Base-by-base conservation (phyloP, 176 grass and related monocot species). In the Zizania latifolia region DNA sequence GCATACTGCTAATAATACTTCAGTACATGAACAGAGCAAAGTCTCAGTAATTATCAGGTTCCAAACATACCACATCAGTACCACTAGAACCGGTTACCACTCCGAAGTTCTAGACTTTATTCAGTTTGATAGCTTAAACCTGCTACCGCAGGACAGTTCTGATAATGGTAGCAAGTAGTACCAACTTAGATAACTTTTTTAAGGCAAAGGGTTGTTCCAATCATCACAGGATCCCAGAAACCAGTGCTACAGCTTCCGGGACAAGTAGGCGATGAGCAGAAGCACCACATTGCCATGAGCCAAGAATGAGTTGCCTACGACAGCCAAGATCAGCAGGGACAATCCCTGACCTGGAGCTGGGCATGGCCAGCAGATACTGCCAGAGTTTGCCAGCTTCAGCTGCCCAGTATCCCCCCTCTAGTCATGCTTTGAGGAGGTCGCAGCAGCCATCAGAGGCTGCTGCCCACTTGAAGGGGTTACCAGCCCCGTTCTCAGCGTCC, bases 241-340 rank as follows among this genome's bases (percentile, higher is more conserved):
- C 56, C 2, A 29, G 58, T 0, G 62, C 61, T 59, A 12, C n/a
- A 27, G 72, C 72, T 77, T 26, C 65, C 0, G 48, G 75, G 68
- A 83, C 14, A 73, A 3, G 62, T 62, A 87, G 80, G 74, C 16
- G 15, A 35, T 8, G 69, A 81, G 73, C 1, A n/a, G 37, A 65
- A 35, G 59, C 22, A n/a, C n/a, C n/a, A n/a, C n/a, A n/a, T n/a
- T n/a, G n/a, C 71, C 58, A 75, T 62, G 1, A 99, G 95, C 95
- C 95, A 99, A 99, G 95, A 92, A 99, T 99, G 91, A 99, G 36
- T 99, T 99, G 95, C 95, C 95, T 82, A 53, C n/a, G 71, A 23
- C 57, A 87, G 72, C 90, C 90, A 77, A 85, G 4, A 37, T 29
- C 31, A 50, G 78, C 44, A 61, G 74, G 60, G 81, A 33, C 46